phyloP scores from a whole-genome alignment of 768 basidiomycete species.

The Naematelia encephala region DNA sequence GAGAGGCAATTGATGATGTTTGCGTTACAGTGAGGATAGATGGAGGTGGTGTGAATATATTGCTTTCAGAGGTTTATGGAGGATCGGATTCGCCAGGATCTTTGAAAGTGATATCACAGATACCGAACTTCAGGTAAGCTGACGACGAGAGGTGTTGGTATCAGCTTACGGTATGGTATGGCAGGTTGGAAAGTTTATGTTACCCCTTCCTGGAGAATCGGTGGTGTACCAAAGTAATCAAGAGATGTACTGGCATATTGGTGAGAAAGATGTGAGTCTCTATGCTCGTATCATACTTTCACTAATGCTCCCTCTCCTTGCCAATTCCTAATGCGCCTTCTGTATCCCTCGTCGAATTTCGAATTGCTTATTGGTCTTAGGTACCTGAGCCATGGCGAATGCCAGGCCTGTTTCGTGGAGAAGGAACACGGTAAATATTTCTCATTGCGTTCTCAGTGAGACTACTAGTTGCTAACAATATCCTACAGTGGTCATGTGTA shows the following conservation, averaged over 20 bases:
- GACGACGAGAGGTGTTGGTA: background rate
- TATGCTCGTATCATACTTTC: no score
- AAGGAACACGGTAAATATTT: constrained; percentile 33
- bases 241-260: constrained; percentile 65
- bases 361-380: constrained; percentile 6
- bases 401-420: constrained; percentile 41
- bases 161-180: background rate
- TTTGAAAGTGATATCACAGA: constrained; percentile 82
- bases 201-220: constrained; percentile 61
- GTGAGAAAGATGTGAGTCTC: constrained; percentile 60
- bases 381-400: constrained; percentile 53
- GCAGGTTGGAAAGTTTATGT: constrained; percentile 74
- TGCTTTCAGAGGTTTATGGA: constrained; percentile 61
- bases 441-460: background rate
- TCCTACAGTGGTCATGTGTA: constrained; percentile 42
- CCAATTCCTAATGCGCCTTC: background rate
- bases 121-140: constrained; percentile 65
- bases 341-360: background rate
- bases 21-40: constrained; percentile 22
- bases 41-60: constrained; percentile 80
- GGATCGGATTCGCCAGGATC: constrained; percentile 64
- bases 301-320: background rate
- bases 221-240: constrained; percentile 61
- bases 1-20: constrained; percentile 2
- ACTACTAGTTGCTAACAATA: background rate